Evolutionary conservation across 1,284 basidiomycete species (phyloP), one percentile per base, ranked within the genome.

Genomic region (Xerocomus subilludens): DNA sequence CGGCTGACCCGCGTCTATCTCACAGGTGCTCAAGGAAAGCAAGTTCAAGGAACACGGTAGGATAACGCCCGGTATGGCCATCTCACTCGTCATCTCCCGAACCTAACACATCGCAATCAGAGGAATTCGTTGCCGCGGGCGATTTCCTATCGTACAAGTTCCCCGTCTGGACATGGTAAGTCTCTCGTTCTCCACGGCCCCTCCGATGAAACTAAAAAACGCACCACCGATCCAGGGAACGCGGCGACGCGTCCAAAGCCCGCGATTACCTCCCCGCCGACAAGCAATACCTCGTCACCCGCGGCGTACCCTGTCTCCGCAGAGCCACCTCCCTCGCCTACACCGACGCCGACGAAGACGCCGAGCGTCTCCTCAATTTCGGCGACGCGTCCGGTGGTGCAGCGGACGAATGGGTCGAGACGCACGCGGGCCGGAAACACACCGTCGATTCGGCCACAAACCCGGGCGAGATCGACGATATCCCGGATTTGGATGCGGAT

Each of bases 21-120:
- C 47, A 20, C 73, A 97, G 96, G 97, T 99, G 45, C 90, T 99
- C 79, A 94, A 94, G 82, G 98, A 99, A 87, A 97, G 95, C 87
- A 99, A 99, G 85, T 99, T 99, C 89, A 99, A 98, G 85, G 98
- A 99, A 85, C 96, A 98, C 82, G 98, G 98, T 21, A 89, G 97
- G 70, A 98, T 98, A 82, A 98, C 95, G 27, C 97, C 97, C 76
- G 97, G 96, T 98, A 76, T 67, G 91, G 13, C 84, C 75, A 33
- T 64, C 53, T 73, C 56, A 64, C 53, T 67, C 75, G 58, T 60
- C 63, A 38, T 67, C 63, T 68, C 64, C 64, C 27, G 2, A 68
- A 56, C 33, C 82, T 70, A 83, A 80, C 77, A 69, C 42, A 42
- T 42, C 58, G 32, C 77, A 14, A 67, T 73, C 83, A 95, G 97